Conservation (phyloP, 2,329 filamentous ascomycete genomes). For the Ophiostoma piceae region DNA sequence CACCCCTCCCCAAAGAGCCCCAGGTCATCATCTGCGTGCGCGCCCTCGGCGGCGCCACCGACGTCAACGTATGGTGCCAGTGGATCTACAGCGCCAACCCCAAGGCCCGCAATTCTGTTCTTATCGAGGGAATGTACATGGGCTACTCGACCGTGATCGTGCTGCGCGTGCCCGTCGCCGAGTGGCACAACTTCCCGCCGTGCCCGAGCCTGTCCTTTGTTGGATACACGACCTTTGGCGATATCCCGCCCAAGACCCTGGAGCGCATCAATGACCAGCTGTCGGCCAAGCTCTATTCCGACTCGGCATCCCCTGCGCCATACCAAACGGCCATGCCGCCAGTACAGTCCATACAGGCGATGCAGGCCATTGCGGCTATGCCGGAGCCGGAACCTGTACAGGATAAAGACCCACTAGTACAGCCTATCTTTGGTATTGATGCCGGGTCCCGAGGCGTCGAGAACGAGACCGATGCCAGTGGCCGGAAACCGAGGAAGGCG, state of each 20-base stretch:
- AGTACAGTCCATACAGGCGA: not conserved
- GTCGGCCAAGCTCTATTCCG: conserved; percentile 24
- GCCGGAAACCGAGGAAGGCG: conserved; percentile 24
- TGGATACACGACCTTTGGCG: conserved; percentile 26
- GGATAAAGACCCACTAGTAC: not conserved
- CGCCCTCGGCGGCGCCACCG: conserved; percentile 21
- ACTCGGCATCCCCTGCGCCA: not conserved
- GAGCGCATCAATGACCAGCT: conserved; percentile 24
- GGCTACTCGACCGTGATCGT: conserved; percentile 27
- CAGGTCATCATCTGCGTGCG: conserved; percentile 28
- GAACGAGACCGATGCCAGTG: not conserved
- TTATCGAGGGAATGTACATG: conserved; percentile 25
- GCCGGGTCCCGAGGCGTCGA: not conserved
- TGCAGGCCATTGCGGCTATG: not conserved
- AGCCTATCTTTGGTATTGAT: not conserved
- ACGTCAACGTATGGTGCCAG: conserved; percentile 26
- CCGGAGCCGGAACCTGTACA: not conserved
- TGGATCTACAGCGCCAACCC: conserved; percentile 26
- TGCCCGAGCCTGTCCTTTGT: conserved; percentile 27
- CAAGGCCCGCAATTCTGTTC: conserved; percentile 21
- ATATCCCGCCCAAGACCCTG: conserved; percentile 12
- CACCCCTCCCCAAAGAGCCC: conserved; percentile 21
- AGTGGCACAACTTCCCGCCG: conserved; percentile 24
- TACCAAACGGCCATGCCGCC: not conserved
- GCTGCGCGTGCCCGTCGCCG: conserved; percentile 23